phyloP scores from a whole-genome alignment of 306 rosid genomes.

The Quercus berberidifolia region DNA sequence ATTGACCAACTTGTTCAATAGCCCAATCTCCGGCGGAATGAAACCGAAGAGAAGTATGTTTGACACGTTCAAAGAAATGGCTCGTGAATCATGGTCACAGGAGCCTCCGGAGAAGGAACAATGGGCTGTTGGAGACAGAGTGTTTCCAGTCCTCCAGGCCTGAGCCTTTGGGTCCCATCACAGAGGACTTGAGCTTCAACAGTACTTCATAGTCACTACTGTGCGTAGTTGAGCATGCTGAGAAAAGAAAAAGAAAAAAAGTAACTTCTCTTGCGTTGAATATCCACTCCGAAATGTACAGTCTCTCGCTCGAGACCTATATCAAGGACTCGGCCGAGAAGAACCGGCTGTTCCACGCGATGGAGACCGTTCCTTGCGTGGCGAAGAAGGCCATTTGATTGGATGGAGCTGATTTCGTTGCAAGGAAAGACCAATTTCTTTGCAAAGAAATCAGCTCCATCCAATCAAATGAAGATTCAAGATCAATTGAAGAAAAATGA shows the following conservation, averaged over 20 bases:
- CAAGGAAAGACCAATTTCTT: constrained; percentile 91
- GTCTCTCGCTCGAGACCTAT: constrained; percentile 68
- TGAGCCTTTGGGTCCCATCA: no score
- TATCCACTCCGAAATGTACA: constrained; percentile 85
- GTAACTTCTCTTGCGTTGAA: constrained; percentile 11
- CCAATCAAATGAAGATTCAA: no score
- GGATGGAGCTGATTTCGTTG: constrained; percentile 91
- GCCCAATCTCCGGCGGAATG: constrained; percentile 61
- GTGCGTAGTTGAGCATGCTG: no score
- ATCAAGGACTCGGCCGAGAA: constrained; percentile 61
- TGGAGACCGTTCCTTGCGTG: constrained; percentile 69
- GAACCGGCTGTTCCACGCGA: constrained; percentile 49
- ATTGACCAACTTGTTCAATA: constrained; percentile 41
- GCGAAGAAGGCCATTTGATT: constrained; percentile 73
- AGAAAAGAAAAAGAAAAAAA: no score
- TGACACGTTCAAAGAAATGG: constrained; percentile 39
- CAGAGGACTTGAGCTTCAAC: no score
- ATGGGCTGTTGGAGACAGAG: constrained; percentile 37
- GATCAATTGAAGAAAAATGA: no score
- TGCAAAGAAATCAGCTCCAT: constrained; percentile 32
- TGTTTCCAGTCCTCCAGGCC: no score
- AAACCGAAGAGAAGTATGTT: constrained; percentile 35
- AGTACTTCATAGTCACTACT: no score
- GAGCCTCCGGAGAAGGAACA: constrained; percentile 57
- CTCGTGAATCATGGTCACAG: constrained; percentile 42